Base-by-base conservation (phyloP, 192 early-diverging fungal species). In the Coemansia sp. region DNA sequence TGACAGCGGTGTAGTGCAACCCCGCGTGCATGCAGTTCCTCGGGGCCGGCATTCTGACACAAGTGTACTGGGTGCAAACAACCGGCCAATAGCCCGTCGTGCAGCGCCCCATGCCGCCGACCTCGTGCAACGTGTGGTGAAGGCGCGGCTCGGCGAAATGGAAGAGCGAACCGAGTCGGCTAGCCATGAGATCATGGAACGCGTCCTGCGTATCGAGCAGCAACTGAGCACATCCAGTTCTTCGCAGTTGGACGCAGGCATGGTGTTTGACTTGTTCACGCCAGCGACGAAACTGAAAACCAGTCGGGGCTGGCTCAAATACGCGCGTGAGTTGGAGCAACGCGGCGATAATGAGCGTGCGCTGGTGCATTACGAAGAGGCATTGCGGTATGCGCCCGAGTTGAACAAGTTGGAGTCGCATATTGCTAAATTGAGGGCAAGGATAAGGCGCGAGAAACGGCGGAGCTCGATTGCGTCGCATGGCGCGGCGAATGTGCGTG, bases 261-360 rank as follows among this genome's bases (percentile, higher is more conserved):
- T 60, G 22, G 77, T 81, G 6, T 59, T 81, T 6, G 78, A 83
- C 15, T 38, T 85, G 49, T 76, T 85, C 25, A 83, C 83, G 21
- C 84, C 84, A 11, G 74, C 77, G 10, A 85, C 84, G 0, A 85
- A 85, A 54, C 81, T 80, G 17, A 85, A 85, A 51, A 85, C 75
- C 17, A 82, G 76, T 53, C 72, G 74, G 10, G 84, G 83, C 0
- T 80, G 78, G 69, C 75, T 84, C 15, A 75, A 74, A 37, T 66
- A 80, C 23, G 84, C 75, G 12, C 65, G 78, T n/a, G 72, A 78
- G 65, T 68, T 82, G 5, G 82, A 85, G 53, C 72, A 80, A 19
- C 60, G 75, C 19, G 78, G 78, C 37, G 65, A 84, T 1, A 23
- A 77, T 50, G 76, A 74, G 10, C 66, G 67, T 44, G 84, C 84